Percentiles rank a stretch among this genome's conserved stretches.
phyloP scores from a whole-genome alignment of 1,284 basidiomycete genomes.

The Microbotryum scabiosae region DNA sequence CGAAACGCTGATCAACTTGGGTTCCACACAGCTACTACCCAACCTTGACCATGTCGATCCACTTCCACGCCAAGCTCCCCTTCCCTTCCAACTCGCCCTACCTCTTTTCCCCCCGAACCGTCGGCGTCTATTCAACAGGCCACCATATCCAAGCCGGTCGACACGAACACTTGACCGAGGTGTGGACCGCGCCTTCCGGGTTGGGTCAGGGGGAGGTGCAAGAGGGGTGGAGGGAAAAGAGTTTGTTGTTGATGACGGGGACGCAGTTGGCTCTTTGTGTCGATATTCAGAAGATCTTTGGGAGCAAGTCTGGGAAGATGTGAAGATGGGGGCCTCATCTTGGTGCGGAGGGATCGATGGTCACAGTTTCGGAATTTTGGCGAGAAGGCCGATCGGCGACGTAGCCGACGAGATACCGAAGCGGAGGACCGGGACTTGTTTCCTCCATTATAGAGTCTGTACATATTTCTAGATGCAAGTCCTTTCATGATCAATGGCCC shows the following conservation, averaged over 20 bases:
- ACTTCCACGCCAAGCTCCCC: constrained; percentile 4
- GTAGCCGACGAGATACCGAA: too few relatives aligned
- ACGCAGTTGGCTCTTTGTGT: constrained; percentile 3
- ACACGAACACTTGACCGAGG: constrained; percentile 7
- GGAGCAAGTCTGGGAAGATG: not conserved
- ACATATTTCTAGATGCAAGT: too few relatives aligned
- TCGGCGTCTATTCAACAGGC: constrained; percentile 1
- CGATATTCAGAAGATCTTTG: not conserved
- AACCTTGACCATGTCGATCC: constrained; percentile 4
- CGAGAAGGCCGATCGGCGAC: too few relatives aligned
- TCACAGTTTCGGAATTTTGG: too few relatives aligned
- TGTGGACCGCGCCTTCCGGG: constrained; percentile 8
- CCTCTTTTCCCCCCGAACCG: not conserved
- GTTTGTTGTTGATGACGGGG: not conserved
- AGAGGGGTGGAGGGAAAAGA: not conserved
- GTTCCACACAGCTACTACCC: not conserved
- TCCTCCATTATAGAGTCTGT: too few relatives aligned
- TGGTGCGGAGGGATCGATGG: too few relatives aligned
- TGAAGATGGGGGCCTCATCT: not conserved
- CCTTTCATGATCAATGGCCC: too few relatives aligned
- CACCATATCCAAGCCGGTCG: not conserved
- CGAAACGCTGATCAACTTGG: too few relatives aligned
- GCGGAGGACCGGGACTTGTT: too few relatives aligned
- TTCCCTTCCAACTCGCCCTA: not conserved
- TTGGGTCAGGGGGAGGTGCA: constrained; percentile 4